Percentiles rank a stretch among this genome's conserved stretches.
phyloP scores from a whole-genome alignment of 768 basidiomycete species.

The Boletus reticulatus region DNA sequence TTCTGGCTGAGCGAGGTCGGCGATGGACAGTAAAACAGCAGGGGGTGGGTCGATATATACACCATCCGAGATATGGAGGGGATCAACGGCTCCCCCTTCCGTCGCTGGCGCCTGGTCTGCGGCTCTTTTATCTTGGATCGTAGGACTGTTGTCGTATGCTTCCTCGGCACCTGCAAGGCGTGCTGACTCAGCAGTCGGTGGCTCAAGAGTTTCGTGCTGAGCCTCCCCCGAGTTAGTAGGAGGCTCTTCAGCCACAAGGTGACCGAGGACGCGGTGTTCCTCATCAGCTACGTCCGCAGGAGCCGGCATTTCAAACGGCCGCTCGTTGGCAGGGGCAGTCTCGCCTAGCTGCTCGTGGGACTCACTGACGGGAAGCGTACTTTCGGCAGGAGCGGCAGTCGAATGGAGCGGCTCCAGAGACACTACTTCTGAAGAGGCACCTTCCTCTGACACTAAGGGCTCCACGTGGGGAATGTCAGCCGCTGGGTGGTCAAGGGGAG shows the following conservation, averaged over 20 bases:
- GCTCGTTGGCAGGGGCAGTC: not conserved
- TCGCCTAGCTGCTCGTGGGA: slow-evolving; percentile 15
- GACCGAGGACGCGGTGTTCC: not conserved
- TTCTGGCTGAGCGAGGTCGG: slow-evolving; percentile 39
- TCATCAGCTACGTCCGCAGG: slow-evolving; percentile 3
- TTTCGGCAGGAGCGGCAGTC: slow-evolving; percentile 6
- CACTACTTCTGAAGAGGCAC: slow-evolving; percentile 3
- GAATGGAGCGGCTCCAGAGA: slow-evolving; percentile 5
- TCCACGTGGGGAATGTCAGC: slow-evolving; percentile 19
- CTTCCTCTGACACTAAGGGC: slow-evolving; percentile 6
- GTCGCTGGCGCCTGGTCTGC: slow-evolving; percentile 8
- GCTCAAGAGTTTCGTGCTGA: slow-evolving; percentile 10
- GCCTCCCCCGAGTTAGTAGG: slow-evolving; percentile 4
- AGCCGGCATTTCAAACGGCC: slow-evolving; percentile 5
- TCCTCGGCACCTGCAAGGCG: slow-evolving; percentile 7
- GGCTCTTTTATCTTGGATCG: slow-evolving; percentile 8
- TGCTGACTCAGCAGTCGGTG: slow-evolving; percentile 8
- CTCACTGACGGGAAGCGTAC: slow-evolving; percentile 17
- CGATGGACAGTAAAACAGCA: slow-evolving; percentile 52
- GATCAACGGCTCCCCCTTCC: slow-evolving; percentile 33
- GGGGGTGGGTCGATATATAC: slow-evolving; percentile 78
- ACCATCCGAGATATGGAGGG: slow-evolving; percentile 62
- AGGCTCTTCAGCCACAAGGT: slow-evolving; percentile 3
- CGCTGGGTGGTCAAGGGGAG: slow-evolving; percentile 15
- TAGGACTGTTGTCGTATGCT: not conserved